Base-by-base conservation (phyloP, 1,284 basidiomycete species). In the Cutaneotrichosporon sp. region DNA sequence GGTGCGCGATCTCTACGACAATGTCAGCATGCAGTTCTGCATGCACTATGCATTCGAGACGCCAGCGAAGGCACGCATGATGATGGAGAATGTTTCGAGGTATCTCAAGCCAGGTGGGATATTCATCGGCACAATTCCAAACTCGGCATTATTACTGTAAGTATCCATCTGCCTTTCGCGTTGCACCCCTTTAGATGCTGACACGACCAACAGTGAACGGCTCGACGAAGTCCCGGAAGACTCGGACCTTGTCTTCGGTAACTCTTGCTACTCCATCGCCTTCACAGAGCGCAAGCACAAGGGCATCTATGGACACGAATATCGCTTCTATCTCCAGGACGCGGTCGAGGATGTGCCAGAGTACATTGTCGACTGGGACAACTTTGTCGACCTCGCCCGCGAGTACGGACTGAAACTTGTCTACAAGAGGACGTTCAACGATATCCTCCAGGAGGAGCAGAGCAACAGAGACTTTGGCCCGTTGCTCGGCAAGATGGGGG, bases 1-100 rank as follows among this genome's bases (percentile, higher is more conserved):
- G 68, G 5, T 63, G 22, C 74, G 78, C 14, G 60, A 74, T 16
- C 54, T 70, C 61, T 97, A 97, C 69, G 93, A 97, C 71, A 90
- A 90, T 46, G 90, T 98, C 19, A 88, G 90, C 2, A 87, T 97
- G 86, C 96, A 99, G 71, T 99, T 99, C 74, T 98, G 94, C 76
- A 96, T 98, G 90, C 96, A 99, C 74, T 98, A 99, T 68, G 96
- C 94, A 8, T 98, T 97, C 72, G 92, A 97, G 70, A 86, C 81
- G 34, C 82, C 85, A 26, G 77, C 81, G 48, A 97, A 96, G 71
- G 90, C 86, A 24, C 81, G 90, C 31, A 85, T 83, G 67, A 97
- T 99, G 94, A 82, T 99, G 25, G 82, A 86, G 47, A 99, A 99
- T 69, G 93, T 94, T 22, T 82, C 84, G 48, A 75, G 81, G 35